Base-by-base conservation (phyloP, 495 filamentous ascomycete species). In the Halenospora varia region DNA sequence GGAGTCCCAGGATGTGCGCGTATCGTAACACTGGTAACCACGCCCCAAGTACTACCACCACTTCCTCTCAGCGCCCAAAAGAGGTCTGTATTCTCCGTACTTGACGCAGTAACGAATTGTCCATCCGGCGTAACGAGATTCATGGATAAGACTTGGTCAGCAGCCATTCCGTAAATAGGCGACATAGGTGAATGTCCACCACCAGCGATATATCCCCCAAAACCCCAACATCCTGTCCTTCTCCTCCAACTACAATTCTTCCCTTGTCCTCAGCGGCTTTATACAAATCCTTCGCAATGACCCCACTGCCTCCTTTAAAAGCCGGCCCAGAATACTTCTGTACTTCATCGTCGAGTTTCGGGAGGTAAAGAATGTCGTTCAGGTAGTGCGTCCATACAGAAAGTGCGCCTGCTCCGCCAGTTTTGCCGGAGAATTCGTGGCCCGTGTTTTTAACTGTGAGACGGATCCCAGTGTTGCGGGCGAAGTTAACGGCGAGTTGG, bases 31-130 rank as follows among this genome's bases (percentile, higher is more conserved):
- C 71, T 74, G 45, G 65, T 66, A 1, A 81, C 76, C 2, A 81
- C 71, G 8, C 75, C 80, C 48, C 76, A 82, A 19, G 75, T 79
- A 3, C 73, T 71, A 20, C 69, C 74, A 10, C 82, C 83, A 10
- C 82, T 82, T n/a, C 82, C 82, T 25, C 69, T 71, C 1, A 87
- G 62, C 3, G 83, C 83, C 81, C 80, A 85, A 66, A 73, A 87
- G 0, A 87, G 62, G 57, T 85, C 82, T 0, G 68, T 15, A 57
- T 83, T 72, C 52, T 77, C 25, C 19, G 68, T 68, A 2, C 70
- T 70, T 4, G 68, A 70, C 17, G 76, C 77, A 0, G 66, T 71
- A 29, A 84, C 15, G 24, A 73, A 58, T n/a, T 66, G 62, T 0
- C 82, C 78, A 1, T 61, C 44, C 1, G 72, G 73, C 8, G 77